Evolutionary conservation across 169 alveolate genomes (phyloP), one percentile per base, ranked within the genome.

Genomic region (Toxoplasma gondii): DNA sequence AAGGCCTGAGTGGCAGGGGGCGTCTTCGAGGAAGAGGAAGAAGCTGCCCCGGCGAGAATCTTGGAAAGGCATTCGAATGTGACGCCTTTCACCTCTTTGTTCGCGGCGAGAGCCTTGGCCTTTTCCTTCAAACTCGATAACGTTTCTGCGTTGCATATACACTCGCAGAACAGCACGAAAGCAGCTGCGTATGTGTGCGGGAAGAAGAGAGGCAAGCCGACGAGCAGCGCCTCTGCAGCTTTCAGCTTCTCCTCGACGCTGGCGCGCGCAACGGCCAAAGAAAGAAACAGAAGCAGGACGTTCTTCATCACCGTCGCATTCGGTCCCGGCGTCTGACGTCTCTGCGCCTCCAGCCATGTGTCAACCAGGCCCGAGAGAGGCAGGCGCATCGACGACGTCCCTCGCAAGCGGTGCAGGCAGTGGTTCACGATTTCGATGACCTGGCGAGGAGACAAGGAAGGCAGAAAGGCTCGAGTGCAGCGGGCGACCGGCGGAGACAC

Each of bases 341-440:
- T 19, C 27, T 34, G 19, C 90, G 90, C 67, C 1, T 82, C 67
- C 16, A 82, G 4, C 90, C 90, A 82, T 38, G 38, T 36, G 16
- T 36, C 36, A 31, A 82, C n/a, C 34, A 82, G 67, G 7, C 38
- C 34, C n/a, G 64, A 19, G 41, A 82, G 38, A 27, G 90, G 90
- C 90, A 82, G 90, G 31, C 36, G 90, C 90, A 82, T 82, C 38
- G 90, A 19, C 38, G 90, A 5, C 24, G 90, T 82, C 41, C 90
- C 90, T 19, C 90, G 90, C 38, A 87, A 80, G 17, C 95, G 93
- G 39, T 91, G 95, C 88, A 93, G 95, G 36, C 93, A 84, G 74
- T 91, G 90, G 93, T 87, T 93, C 83, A 93, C 90, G 64, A 93
- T 87, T 17, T 70, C 91, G 19, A 93, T 74, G 41, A 93, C 93